Base-by-base conservation (phyloP, 768 basidiomycete species). In the Boletus eberwhitei region DNA sequence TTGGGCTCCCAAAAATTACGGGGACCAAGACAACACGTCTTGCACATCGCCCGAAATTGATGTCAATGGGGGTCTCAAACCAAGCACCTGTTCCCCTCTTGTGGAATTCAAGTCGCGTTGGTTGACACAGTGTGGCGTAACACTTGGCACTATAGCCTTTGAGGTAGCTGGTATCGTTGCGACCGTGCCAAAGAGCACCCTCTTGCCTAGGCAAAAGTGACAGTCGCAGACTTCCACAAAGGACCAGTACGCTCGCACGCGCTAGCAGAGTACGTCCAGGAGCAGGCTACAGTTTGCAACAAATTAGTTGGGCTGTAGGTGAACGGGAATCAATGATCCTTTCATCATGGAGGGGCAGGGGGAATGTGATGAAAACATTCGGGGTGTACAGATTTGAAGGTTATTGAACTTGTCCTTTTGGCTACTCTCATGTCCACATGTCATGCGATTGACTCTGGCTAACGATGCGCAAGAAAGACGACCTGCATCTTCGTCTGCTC, bases 381-480 rank as follows among this genome's bases (percentile, higher is more conserved):
- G 43, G 1, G 5, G 32, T n/a, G 16, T 29, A 43, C 22, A 6
- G 17, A 22, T 24, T 26, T 7, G 9, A 19, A 29, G 29, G 21
- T 13, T 53, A 36, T 4, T 21, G 26, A 16, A 9, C 19, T 26
- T 26, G 36, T 31, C 13, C 48, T 38, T 38, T 40, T n/a, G n/a
- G 54, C 66, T 57, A 54, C 29, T 31, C 31, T 47, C 75, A 77
- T 74, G 58, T 7, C 48, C 56, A 85, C 65, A 0, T 48, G 55
- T 86, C 86, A 88, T 1, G 47, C 36, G n/a, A 77, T 67, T 0
- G 88, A 89, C 40, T 83, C 79, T 0, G 73, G 60, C 29, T 80
- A 74, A 29, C 88, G 78, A 49, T 60, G 69, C 9, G 82, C 88
- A 24, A 81, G 64, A 59, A 91, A 87, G 11, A 90, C 64, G 69